A percentile compares a stretch with the other conserved stretches of the same genome.
Conservation (phyloP, 2,329 filamentous ascomycete species). For the Coniochaeta sp. region DNA sequence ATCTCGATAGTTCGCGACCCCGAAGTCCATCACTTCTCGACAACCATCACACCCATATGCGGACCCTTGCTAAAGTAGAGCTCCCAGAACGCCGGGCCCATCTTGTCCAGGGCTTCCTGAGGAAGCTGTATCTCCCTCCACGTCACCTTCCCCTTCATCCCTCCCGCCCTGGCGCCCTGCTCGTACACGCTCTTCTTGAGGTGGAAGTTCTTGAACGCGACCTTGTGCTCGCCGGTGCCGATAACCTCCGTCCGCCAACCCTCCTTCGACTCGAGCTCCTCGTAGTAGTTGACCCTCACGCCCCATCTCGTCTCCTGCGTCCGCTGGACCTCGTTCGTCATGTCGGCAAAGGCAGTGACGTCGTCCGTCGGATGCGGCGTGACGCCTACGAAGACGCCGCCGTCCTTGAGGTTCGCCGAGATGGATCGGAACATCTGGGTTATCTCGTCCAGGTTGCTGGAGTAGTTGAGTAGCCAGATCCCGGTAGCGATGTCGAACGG, state of each 20-base stretch:
- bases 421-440: slow-evolving; percentile 27
- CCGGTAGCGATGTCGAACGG: slow-evolving; percentile 28
- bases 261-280: slow-evolving; percentile 4
- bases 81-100: slow-evolving; percentile 5
- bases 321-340: neutral
- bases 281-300: slow-evolving; percentile 6
- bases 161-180: slow-evolving; percentile 19
- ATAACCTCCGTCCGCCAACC: slow-evolving; percentile 10
- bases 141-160: slow-evolving; percentile 16
- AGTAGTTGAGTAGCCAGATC: slow-evolving; percentile 31
- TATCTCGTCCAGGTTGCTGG: slow-evolving; percentile 18
- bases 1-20: no score
- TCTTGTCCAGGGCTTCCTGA: slow-evolving; percentile 6
- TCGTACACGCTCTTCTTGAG: slow-evolving; percentile 20
- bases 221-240: slow-evolving; percentile 5
- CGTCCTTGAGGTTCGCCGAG: slow-evolving; percentile 21
- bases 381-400: slow-evolving; percentile 25
- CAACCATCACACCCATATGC: slow-evolving; percentile 6
- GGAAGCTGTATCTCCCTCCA: slow-evolving; percentile 18
- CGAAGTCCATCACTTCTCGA: slow-evolving; percentile 9
- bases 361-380: slow-evolving; percentile 10
- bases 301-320: neutral
- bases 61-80: slow-evolving; percentile 3
- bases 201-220: slow-evolving; percentile 20
- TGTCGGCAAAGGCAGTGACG: slow-evolving; percentile 5